Evolutionary conservation across 2,329 filamentous ascomycete species (phyloP).

Genomic region (Scleromitrula shiraiana): DNA sequence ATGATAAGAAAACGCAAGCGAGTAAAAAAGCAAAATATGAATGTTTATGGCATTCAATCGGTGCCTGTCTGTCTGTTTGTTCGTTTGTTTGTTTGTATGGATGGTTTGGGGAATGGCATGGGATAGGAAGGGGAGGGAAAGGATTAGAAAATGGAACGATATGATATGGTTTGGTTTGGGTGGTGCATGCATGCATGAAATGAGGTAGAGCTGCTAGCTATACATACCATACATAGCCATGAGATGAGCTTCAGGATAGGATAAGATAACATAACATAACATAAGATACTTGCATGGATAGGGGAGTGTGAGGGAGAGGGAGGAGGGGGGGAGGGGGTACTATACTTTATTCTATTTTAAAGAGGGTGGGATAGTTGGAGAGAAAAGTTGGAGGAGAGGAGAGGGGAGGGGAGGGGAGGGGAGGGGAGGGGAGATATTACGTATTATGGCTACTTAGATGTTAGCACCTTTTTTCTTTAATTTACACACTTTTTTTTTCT

Average conservation of each 20-base stretch:
- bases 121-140: no score
- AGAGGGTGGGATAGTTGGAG: no score
- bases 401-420: background rate
- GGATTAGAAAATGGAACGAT: no score
- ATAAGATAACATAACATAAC: no score
- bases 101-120: background rate
- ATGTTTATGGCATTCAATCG: background rate
- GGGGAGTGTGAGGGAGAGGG: background rate
- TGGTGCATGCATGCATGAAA: no score
- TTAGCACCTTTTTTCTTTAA: background rate
- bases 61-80: no score
- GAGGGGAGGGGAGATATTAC: no score
- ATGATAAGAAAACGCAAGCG: background rate
- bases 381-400: slow-evolving; percentile 5
- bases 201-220: background rate
- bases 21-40: background rate
- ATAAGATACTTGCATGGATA: background rate
- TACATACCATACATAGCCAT: background rate
- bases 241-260: background rate
- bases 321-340: background rate
- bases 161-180: no score
- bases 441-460: background rate
- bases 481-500: background rate
- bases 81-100: no score
- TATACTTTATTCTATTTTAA: no score